A percentile compares a stretch with the other conserved stretches of the same genome.
phyloP scores from a whole-genome alignment of 1,284 basidiomycete species.

The Malassezia furfur region DNA sequence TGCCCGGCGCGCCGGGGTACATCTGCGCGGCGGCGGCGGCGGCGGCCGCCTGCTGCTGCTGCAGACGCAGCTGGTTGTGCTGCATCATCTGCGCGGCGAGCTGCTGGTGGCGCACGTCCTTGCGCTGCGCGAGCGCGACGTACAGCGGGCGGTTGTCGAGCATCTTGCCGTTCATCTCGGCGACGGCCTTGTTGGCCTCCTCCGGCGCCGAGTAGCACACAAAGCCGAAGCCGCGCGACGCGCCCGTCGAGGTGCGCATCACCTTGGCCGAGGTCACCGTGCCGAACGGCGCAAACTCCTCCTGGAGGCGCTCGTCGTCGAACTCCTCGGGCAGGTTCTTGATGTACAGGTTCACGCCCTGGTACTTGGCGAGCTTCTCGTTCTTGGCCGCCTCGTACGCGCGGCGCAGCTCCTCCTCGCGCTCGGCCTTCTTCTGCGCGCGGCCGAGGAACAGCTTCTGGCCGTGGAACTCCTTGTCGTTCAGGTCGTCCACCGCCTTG shows the following conservation, averaged over 20 bases:
- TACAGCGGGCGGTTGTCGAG: slow-evolving; percentile 97
- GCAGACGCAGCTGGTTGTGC: slow-evolving; percentile 48
- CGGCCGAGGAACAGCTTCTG: slow-evolving; percentile 90
- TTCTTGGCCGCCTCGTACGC: slow-evolving; percentile 88
- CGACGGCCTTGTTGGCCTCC: slow-evolving; percentile 97
- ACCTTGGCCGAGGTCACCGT: slow-evolving; percentile 97
- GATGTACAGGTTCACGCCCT: slow-evolving; percentile 98
- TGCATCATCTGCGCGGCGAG: slow-evolving; percentile 72
- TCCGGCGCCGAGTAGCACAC: slow-evolving; percentile 98
- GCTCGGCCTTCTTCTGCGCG: slow-evolving; percentile 97
- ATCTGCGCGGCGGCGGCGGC: slow-evolving; percentile 38
- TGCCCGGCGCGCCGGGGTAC: slow-evolving; percentile 42
- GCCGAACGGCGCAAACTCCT: slow-evolving; percentile 88
- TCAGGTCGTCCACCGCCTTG: slow-evolving; percentile 76
- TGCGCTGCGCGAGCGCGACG: slow-evolving; percentile 95
- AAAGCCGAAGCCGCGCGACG: slow-evolving; percentile 93
- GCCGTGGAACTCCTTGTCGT: slow-evolving; percentile 77
- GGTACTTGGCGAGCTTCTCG: slow-evolving; percentile 96
- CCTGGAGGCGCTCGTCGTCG: slow-evolving; percentile 48
- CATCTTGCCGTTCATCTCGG: slow-evolving; percentile 99
- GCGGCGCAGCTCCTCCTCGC: slow-evolving; percentile 88
- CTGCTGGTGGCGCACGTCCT: slow-evolving; percentile 95
- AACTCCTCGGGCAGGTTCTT: slow-evolving; percentile 63
- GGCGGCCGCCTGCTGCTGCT: slow-evolving; percentile 37
- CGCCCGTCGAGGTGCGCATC: slow-evolving; percentile 75